These are phyloP conservation scores for Lentinula novae-zelandiae DNA, from an alignment of 1,284 basidiomycete genomes.

Conservation along the genomic window DNA sequence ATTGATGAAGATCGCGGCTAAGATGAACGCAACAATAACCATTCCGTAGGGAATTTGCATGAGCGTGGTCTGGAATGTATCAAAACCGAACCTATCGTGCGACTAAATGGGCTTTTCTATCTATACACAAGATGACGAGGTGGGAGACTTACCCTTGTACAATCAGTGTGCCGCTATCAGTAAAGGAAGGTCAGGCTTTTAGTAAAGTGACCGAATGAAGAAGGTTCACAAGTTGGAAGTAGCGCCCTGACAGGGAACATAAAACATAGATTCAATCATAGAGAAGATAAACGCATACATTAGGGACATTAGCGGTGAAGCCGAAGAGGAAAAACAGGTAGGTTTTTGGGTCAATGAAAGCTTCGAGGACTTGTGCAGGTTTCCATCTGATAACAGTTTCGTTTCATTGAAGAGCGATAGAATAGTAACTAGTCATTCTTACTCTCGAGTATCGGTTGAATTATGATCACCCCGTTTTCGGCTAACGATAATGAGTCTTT, in stretches of 20 bases:
- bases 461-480: slow-evolving; percentile 29
- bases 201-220: not conserved
- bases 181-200: not conserved
- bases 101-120: not conserved
- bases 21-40: slow-evolving; percentile 22
- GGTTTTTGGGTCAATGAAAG: slow-evolving; percentile 25
- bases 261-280: not conserved
- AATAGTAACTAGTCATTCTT: not conserved
- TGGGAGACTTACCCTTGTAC: slow-evolving; percentile 24
- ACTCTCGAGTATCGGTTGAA: slow-evolving; percentile 24
- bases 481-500: slow-evolving; percentile 30
- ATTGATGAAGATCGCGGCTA: slow-evolving; percentile 20
- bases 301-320: slow-evolving; percentile 25
- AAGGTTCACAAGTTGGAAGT: slow-evolving; percentile 23
- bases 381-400: slow-evolving; percentile 22
- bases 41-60: slow-evolving; percentile 34
- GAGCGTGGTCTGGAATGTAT: slow-evolving; percentile 34
- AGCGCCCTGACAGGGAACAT: slow-evolving; percentile 17
- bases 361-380: slow-evolving; percentile 27
- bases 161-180: slow-evolving; percentile 27
- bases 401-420: not conserved
- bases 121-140: not conserved
- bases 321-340: slow-evolving; percentile 29
- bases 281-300: slow-evolving; percentile 11
- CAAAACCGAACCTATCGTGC: slow-evolving; percentile 31